A percentile compares a stretch with the other conserved stretches of the same genome.
phyloP scores from a whole-genome alignment of 139 green algal species.

The Chlorella vulgaris region DNA sequence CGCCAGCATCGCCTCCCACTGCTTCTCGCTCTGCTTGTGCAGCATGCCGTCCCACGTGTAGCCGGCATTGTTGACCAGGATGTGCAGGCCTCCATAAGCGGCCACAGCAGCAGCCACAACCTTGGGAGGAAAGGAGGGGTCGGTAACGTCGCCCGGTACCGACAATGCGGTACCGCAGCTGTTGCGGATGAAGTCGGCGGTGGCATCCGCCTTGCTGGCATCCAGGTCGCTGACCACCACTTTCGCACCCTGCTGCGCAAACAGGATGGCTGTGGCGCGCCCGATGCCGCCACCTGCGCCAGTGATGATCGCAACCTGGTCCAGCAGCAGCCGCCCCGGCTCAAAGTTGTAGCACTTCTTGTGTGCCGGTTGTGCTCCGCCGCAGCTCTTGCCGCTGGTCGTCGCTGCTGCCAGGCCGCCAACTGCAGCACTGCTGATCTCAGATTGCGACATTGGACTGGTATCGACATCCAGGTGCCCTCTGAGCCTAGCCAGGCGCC shows the following conservation, averaged over 20 bases:
- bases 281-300: slow-evolving; percentile 82
- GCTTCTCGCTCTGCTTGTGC: slow-evolving; percentile 79
- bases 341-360: slow-evolving; percentile 37
- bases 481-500: too few relatives aligned
- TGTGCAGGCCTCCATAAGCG: slow-evolving; percentile 65
- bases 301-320: slow-evolving; percentile 80
- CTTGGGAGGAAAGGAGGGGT: slow-evolving; percentile 47
- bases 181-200: slow-evolving; percentile 53
- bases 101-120: slow-evolving; percentile 62
- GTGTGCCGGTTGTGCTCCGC: not conserved
- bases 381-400: not conserved
- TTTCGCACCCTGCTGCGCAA: slow-evolving; percentile 59
- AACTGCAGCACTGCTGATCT: too few relatives aligned
- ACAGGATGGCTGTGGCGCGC: slow-evolving; percentile 70
- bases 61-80: slow-evolving; percentile 55
- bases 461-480: too few relatives aligned
- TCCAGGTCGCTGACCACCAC: slow-evolving; percentile 81
- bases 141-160: slow-evolving; percentile 74
- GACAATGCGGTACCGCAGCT: slow-evolving; percentile 31
- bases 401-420: not conserved
- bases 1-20: slow-evolving; percentile 84
- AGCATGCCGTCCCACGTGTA: slow-evolving; percentile 91
- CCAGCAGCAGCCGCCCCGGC: slow-evolving; percentile 32
- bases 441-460: too few relatives aligned
- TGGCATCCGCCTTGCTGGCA: slow-evolving; percentile 51